phyloP scores from a whole-genome alignment of 208 protist genomes.

The Leishmania martiniquensis region DNA sequence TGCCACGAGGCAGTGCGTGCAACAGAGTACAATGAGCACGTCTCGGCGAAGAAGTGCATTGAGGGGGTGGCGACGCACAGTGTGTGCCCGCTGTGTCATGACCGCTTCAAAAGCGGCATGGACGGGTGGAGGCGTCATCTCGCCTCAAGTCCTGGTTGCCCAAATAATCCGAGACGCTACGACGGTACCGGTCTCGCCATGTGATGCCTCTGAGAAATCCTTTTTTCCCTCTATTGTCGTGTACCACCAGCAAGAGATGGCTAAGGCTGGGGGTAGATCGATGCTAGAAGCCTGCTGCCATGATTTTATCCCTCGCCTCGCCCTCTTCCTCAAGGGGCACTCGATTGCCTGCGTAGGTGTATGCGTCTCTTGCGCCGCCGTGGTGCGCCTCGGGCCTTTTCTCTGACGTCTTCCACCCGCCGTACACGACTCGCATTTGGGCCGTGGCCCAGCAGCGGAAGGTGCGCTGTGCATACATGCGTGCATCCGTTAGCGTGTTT shows the following conservation, averaged over 20 bases:
- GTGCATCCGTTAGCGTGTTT: not conserved
- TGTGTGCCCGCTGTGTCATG: slow-evolving; percentile 90
- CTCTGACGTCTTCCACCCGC: not conserved
- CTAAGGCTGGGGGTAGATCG: not conserved
- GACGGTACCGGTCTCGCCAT: slow-evolving; percentile 58
- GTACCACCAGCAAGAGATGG: not conserved
- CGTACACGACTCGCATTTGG: not conserved
- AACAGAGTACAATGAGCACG: slow-evolving; percentile 78
- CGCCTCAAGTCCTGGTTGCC: slow-evolving; percentile 74
- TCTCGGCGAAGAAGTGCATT: slow-evolving; percentile 69
- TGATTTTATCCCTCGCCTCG: not conserved
- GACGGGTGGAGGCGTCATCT: slow-evolving; percentile 85
- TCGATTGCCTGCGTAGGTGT: not conserved
- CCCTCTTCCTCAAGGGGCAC: not conserved
- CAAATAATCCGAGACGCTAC: slow-evolving; percentile 86
- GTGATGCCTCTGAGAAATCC: not conserved
- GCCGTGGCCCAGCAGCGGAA: not conserved
- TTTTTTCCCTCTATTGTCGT: slow-evolving; percentile 1
- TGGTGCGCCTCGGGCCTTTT: not conserved
- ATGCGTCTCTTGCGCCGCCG: not conserved
- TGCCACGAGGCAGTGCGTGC: slow-evolving; percentile 87
- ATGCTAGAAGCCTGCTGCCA: not conserved
- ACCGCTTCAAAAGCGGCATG: slow-evolving; percentile 61
- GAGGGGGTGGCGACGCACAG: slow-evolving; percentile 64
- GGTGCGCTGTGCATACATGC: not conserved